Evolutionary conservation across 352 stramenopile genomes (phyloP).

Genomic region (Phytophthora meadii): DNA sequence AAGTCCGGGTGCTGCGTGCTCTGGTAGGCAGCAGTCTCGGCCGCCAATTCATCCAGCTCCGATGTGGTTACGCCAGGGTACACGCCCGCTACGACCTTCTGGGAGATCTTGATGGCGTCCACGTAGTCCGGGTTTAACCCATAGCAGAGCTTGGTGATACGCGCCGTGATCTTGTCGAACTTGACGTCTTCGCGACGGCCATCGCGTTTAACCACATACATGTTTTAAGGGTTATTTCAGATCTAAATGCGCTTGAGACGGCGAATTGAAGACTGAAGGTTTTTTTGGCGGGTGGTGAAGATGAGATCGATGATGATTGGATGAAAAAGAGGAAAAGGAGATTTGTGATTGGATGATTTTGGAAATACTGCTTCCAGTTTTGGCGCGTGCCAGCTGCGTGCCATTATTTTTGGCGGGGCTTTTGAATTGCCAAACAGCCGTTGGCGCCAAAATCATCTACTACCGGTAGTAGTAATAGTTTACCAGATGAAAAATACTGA

Average conservation of each 20-base stretch:
- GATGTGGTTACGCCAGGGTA: conserved; percentile 98
- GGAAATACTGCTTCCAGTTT: neutral
- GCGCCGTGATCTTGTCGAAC: conserved; percentile 99
- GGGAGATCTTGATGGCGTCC: conserved; percentile 96
- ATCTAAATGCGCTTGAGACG: conserved; percentile 5
- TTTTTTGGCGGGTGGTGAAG: conserved; percentile 20
- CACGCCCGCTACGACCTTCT: conserved; percentile 99
- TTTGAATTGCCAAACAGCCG: conserved; percentile 3
- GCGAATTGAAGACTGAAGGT: conserved; percentile 29
- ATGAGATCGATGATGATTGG: conserved; percentile 20
- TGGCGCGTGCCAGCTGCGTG: conserved; percentile 16
- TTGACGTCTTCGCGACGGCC: conserved; percentile 94
- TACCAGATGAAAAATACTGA: too few species aligned
- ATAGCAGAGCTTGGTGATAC: conserved; percentile 99
- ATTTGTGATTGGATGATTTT: conserved; percentile 11
- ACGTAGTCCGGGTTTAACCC: conserved; percentile 97
- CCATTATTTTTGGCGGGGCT: conserved; percentile 19
- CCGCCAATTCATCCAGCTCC: conserved; percentile 98
- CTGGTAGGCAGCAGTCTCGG: conserved; percentile 97
- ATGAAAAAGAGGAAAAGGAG: conserved; percentile 1
- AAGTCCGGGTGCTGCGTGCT: conserved; percentile 99
- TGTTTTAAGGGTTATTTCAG: conserved; percentile 30
- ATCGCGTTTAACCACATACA: conserved; percentile 96
- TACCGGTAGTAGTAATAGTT: neutral
- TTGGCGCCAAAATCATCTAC: conserved; percentile 29